Evolutionary conservation across 345 rosid genomes (phyloP), one percentile per base, ranked within the genome.

Genomic region (Hibiscus syriacus): DNA sequence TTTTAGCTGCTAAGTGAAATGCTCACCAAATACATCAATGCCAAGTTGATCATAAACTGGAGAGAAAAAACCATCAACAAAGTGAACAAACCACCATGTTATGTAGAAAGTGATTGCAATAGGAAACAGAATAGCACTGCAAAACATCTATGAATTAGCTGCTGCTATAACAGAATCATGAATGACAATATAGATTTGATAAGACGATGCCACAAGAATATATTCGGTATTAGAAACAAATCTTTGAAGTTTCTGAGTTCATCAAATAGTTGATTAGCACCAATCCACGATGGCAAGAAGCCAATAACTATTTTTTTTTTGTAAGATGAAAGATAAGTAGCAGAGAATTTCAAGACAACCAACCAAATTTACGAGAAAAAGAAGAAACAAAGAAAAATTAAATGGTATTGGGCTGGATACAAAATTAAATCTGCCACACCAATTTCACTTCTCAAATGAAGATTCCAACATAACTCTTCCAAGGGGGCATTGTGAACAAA

Each of bases 81-180:
- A 91, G 84, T 89, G 98, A 84, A 94, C 87, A 76, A 94, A 94
- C 99, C 99, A 94, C 99, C 99, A 94, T 1, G 99, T 94, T 53
- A 87, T 76, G 68, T 91, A 94, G 85, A 94, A 94, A 63, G 98
- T 94, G 75, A 91, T 81, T 0, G 96, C 94, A 71, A 94, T 89
- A 22, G 96, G 98, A 70, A 94, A 85, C 64, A 94, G 77, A 80
- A 94, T 94, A 62, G 91, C 99, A 75, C 99, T 94, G 90, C 86
- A 84, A 68, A 76, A 77, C 48, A 49, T 26, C 25, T 19, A 58
- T 57, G 77, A 73, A 55, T 66, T 29, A 79, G 81, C 39, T 70
- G 55, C 57, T 53, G 25, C 39, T 10, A 38, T 63, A 19, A 50
- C 45, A 57, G 74, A 66, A 66, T 48, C 53, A 0, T 17, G 64